Base-by-base conservation (phyloP, 1,139 yeast genomes). In the Tardiomyces blankii region DNA sequence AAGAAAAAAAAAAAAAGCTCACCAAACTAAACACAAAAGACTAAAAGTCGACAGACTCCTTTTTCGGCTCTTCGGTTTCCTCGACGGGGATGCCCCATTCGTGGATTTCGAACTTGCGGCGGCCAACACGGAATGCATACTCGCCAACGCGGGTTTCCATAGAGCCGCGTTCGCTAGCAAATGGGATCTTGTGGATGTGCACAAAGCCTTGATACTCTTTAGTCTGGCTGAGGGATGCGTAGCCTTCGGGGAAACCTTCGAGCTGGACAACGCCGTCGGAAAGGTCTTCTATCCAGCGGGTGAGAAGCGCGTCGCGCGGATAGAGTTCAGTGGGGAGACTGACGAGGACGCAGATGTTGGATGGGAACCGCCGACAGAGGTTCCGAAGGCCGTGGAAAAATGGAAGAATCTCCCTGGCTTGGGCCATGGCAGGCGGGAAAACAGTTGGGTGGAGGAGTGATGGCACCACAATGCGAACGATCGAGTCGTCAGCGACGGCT, bases 1-100 rank as follows among this genome's bases (percentile, higher is more conserved):
- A n/a, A n/a, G n/a, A n/a, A n/a, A n/a, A n/a, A n/a, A n/a, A n/a
- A n/a, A n/a, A n/a, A n/a, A n/a, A n/a, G n/a, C n/a, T n/a, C n/a
- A n/a, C n/a, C n/a, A 21, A 21, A 21, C 25, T 21, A 21, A 5
- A 21, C 25, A 21, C 7, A 21, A 21, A 21, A 21, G 25, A 7
- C 7, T 21, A 21, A 21, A 21, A 21, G 7, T 21, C 25, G 7
- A 21, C 25, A 21, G 25, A 21, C 7, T 21, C 25, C 25, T 21
- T 21, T 4, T 21, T 21, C 25, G 4, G 25, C 7, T 38, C 46
- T 8, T 41, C 82, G 35, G 74, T 79, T 47, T 80, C 88, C 49
- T 86, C 96, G 2, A 91, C 95, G 0, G 98, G 97, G 42, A 91
- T 91, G 21, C 95, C 86, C 95, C 96, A 89, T 58, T 80, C 86